Evolutionary conservation across 345 rosid species (phyloP).

Genomic region (Ricinus communis): DNA sequence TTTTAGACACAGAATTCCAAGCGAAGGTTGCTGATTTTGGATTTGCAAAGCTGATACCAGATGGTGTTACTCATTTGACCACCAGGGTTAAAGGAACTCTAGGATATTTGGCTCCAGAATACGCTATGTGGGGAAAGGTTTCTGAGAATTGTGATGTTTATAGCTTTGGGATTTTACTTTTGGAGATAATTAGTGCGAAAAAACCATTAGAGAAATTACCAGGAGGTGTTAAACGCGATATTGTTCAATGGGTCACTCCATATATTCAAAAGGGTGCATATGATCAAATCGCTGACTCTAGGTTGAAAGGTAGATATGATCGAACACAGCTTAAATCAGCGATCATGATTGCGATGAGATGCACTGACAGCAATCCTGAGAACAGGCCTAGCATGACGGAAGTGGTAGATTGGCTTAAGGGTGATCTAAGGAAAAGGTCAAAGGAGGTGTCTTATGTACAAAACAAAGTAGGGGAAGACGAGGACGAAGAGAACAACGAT

Average conservation of each 20-base stretch:
- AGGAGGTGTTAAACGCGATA: constrained; percentile 52
- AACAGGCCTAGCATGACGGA: constrained; percentile 57
- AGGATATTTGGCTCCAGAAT: constrained; percentile 71
- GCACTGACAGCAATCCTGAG: constrained; percentile 48
- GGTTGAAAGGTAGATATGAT: constrained; percentile 47
- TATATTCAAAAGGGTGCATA: constrained; percentile 50
- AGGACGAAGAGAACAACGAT: constrained; percentile 12
- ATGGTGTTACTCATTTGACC: constrained; percentile 62
- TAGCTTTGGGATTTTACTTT: constrained; percentile 62
- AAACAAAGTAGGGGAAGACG: constrained; percentile 16
- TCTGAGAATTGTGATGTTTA: constrained; percentile 64
- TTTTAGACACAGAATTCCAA: constrained; percentile 49
- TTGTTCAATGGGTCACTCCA: constrained; percentile 62
- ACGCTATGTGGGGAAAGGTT: constrained; percentile 86
- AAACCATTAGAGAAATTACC: constrained; percentile 60
- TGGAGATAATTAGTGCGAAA: constrained; percentile 55
- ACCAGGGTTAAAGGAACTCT: constrained; percentile 68
- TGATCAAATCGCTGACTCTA: constrained; percentile 49
- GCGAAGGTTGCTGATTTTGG: constrained; percentile 75
- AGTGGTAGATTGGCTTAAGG: constrained; percentile 55
- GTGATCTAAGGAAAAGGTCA: constrained; percentile 28
- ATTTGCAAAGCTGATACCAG: constrained; percentile 66
- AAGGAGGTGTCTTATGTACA: constrained; percentile 23
- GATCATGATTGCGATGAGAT: constrained; percentile 42
- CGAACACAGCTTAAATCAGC: constrained; percentile 34